phyloP scores from a whole-genome alignment of 768 basidiomycete genomes.

The Boletales sp. region DNA sequence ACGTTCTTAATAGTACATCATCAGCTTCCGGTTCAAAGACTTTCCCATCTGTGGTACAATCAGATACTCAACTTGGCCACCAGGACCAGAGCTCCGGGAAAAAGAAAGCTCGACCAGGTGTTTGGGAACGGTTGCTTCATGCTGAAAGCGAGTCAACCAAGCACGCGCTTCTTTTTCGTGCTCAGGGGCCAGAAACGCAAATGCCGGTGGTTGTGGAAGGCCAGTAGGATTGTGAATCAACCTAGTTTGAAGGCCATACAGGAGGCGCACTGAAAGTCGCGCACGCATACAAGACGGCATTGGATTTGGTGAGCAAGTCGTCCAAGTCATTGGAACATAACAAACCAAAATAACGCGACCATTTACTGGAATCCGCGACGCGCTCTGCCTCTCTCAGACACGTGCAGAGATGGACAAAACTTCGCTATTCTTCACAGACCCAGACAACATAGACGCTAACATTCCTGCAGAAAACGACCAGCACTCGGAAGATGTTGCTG shows the following conservation, averaged over 20 bases:
- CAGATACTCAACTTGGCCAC: conserved; percentile 61
- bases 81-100: conserved; percentile 79
- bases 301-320: background rate
- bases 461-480: background rate
- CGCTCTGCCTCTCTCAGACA: background rate
- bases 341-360: conserved; percentile 25
- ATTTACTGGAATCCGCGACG: background rate
- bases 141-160: conserved; percentile 54
- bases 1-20: conserved; percentile 56
- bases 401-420: conserved; percentile 10
- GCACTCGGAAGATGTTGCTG: conserved; percentile 7
- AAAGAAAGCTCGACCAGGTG: conserved; percentile 60
- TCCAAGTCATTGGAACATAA: conserved; percentile 6
- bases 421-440: conserved; percentile 57
- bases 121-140: conserved; percentile 41
- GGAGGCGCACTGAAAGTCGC: background rate
- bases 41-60: background rate
- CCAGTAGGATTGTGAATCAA: conserved; percentile 28
- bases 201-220: conserved; percentile 43
- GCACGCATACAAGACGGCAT: background rate
- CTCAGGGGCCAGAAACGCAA: conserved; percentile 33
- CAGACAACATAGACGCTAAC: conserved; percentile 45
- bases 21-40: background rate
- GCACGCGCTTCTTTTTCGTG: conserved; percentile 46
- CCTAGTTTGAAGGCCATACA: background rate